Conservation (phyloP, 2,329 filamentous ascomycete species). For the Coniochaeta hoffmannii region DNA sequence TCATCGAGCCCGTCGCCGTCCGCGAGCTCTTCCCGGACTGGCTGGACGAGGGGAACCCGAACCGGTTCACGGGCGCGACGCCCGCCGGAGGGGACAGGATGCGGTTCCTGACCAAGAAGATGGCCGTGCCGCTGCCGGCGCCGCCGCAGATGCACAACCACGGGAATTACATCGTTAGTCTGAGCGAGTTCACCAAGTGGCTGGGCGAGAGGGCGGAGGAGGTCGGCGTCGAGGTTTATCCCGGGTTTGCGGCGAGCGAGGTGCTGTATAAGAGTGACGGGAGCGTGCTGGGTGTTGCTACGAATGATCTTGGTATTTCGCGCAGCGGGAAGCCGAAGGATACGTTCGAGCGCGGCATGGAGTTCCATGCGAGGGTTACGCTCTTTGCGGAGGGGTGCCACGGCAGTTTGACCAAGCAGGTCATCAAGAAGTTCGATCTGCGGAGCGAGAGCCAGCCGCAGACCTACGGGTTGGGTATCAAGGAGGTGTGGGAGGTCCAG, state of each 20-base stretch:
- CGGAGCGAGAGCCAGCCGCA: slow-evolving; percentile 84
- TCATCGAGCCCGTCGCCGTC: slow-evolving; percentile 82
- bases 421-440: slow-evolving; percentile 89
- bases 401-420: slow-evolving; percentile 89
- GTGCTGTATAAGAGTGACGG: slow-evolving; percentile 82
- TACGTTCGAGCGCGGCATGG: slow-evolving; percentile 93
- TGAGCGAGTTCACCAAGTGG: slow-evolving; percentile 96
- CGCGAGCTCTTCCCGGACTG: slow-evolving; percentile 91
- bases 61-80: slow-evolving; percentile 80
- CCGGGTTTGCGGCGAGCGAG: slow-evolving; percentile 91
- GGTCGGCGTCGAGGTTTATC: slow-evolving; percentile 89
- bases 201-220: slow-evolving; percentile 95
- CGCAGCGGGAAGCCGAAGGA: slow-evolving; percentile 81
- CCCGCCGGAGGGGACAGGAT: slow-evolving; percentile 79
- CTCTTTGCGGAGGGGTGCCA: slow-evolving; percentile 94
- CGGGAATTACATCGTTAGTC: slow-evolving; percentile 93
- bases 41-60: slow-evolving; percentile 81
- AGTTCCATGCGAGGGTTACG: slow-evolving; percentile 89
- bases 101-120: slow-evolving; percentile 83
- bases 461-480: slow-evolving; percentile 89
- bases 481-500: slow-evolving; percentile 95
- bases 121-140: slow-evolving; percentile 70
- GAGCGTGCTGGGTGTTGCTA: slow-evolving; percentile 87
- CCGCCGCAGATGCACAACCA: slow-evolving; percentile 98
- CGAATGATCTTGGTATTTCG: slow-evolving; percentile 84